These are phyloP conservation scores for Casaregolazyma suthepensis DNA, from an alignment of 1,139 yeast species.

Conservation along the genomic window DNA sequence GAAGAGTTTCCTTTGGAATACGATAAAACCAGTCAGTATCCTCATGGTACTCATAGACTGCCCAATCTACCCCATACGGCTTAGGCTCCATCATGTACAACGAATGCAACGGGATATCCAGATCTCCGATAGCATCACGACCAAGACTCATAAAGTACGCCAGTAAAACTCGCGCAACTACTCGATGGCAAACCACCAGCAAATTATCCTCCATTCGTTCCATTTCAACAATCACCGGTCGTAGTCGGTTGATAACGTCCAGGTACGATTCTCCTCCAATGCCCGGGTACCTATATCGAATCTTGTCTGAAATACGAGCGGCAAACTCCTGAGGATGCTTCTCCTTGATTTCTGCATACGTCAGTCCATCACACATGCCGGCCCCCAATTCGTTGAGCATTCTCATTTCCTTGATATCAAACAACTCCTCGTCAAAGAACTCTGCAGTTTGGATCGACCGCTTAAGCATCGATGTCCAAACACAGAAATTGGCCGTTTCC, in stretches of 20 bases:
- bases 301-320: constrained; percentile 66
- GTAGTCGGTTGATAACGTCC: constrained; percentile 83
- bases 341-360: constrained; percentile 72
- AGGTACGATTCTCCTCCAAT: constrained; percentile 95
- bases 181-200: constrained; percentile 79
- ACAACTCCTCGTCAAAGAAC: constrained; percentile 59
- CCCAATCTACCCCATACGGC: constrained; percentile 93
- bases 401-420: constrained; percentile 80
- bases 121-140: constrained; percentile 75
- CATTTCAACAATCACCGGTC: constrained; percentile 87
- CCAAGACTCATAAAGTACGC: constrained; percentile 87
- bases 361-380: constrained; percentile 88
- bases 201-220: constrained; percentile 89
- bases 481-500: constrained; percentile 68
- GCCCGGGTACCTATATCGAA: constrained; percentile 87
- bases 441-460: constrained; percentile 76
- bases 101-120: constrained; percentile 90
- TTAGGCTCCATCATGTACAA: constrained; percentile 84
- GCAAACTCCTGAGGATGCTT: constrained; percentile 72
- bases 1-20: constrained; percentile 38
- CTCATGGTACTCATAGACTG: constrained; percentile 81
- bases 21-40: constrained; percentile 68
- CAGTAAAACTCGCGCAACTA: constrained; percentile 76
- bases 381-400: constrained; percentile 93
- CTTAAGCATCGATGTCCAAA: constrained; percentile 85